Evolutionary conservation across 2,329 filamentous ascomycete species (phyloP).

Genomic region (Fonsecaea erecta): DNA sequence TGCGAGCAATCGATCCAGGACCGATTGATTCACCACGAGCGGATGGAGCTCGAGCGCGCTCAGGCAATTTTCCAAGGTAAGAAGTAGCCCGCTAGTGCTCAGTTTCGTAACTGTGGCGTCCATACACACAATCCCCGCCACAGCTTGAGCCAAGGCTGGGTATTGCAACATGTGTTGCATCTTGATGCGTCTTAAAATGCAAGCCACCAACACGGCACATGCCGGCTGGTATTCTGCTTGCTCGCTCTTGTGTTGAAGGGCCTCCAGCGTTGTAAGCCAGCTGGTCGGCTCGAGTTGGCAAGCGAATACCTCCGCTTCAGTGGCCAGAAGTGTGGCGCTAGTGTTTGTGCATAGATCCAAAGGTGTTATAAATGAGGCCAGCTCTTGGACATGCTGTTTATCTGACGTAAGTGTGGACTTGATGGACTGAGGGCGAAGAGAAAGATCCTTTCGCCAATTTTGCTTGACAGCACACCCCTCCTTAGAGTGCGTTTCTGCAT

Average conservation of each 20-base stretch:
- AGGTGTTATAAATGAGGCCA: slow-evolving; percentile 5
- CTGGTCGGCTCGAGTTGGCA: slow-evolving; percentile 4
- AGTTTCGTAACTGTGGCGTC: neutral
- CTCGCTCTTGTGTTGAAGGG: slow-evolving; percentile 7
- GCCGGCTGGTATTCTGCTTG: slow-evolving; percentile 2
- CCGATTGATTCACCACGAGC: slow-evolving; percentile 50
- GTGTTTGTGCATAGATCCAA: slow-evolving; percentile 5
- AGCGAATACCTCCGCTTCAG: slow-evolving; percentile 17
- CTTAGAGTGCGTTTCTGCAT: neutral
- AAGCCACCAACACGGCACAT: slow-evolving; percentile 12
- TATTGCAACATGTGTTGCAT: slow-evolving; percentile 13
- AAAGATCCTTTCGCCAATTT: neutral
- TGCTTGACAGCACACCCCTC: neutral
- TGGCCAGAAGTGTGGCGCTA: slow-evolving; percentile 10
- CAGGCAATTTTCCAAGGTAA: slow-evolving; percentile 48
- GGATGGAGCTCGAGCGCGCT: slow-evolving; percentile 48
- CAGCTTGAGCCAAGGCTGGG: slow-evolving; percentile 13
- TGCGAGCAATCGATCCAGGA: slow-evolving; percentile 50
- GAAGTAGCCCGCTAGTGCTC: slow-evolving; percentile 23
- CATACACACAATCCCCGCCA: slow-evolving; percentile 47
- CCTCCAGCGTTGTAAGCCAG: slow-evolving; percentile 5
- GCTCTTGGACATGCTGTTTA: slow-evolving; percentile 10
- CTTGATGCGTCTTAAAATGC: slow-evolving; percentile 14
- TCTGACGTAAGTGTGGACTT: neutral
- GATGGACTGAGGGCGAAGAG: slow-evolving; percentile 10